Conservation (phyloP, 768 basidiomycete genomes). For the Tremella yokohamensis region DNA sequence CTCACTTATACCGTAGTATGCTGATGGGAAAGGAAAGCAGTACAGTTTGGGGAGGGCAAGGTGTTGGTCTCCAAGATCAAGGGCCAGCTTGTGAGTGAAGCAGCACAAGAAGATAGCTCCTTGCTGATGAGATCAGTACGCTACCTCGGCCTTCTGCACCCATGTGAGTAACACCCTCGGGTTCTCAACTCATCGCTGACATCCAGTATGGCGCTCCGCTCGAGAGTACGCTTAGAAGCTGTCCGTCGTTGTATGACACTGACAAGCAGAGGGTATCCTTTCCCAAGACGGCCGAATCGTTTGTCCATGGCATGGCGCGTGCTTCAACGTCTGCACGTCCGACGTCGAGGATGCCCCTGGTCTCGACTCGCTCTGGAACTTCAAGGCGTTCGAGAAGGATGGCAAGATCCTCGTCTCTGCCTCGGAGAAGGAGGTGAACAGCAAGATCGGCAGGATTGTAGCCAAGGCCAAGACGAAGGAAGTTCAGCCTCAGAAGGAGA, state of each 20-base stretch:
- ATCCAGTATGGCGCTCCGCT: conserved; percentile 75
- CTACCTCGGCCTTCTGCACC: conserved; percentile 80
- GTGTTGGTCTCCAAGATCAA: conserved; percentile 73
- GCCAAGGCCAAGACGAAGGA: conserved; percentile 51
- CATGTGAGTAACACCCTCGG: conserved; percentile 54
- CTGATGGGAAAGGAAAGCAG: conserved; percentile 65
- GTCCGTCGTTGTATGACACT: conserved; percentile 53
- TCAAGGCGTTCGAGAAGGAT: conserved; percentile 61
- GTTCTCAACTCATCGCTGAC: conserved; percentile 2
- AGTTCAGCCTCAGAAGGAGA: conserved; percentile 53
- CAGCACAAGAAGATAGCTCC: background rate
- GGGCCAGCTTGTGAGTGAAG: conserved; percentile 58
- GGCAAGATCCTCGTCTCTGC: conserved; percentile 80
- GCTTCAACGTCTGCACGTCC: conserved; percentile 73
- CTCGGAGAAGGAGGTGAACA: conserved; percentile 61
- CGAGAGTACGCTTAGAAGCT: conserved; percentile 52
- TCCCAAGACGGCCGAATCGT: conserved; percentile 73
- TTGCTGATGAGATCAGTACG: conserved; percentile 43
- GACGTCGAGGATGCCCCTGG: conserved; percentile 78
- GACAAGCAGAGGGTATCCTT: conserved; percentile 67
- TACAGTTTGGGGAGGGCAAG: conserved; percentile 69
- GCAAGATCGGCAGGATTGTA: conserved; percentile 64
- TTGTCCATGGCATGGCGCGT: conserved; percentile 90
- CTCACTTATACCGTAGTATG: background rate
- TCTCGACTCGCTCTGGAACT: conserved; percentile 72